These are phyloP conservation scores for Penicillium canariense DNA, from an alignment of 495 filamentous ascomycete genomes.

Conservation along the genomic window DNA sequence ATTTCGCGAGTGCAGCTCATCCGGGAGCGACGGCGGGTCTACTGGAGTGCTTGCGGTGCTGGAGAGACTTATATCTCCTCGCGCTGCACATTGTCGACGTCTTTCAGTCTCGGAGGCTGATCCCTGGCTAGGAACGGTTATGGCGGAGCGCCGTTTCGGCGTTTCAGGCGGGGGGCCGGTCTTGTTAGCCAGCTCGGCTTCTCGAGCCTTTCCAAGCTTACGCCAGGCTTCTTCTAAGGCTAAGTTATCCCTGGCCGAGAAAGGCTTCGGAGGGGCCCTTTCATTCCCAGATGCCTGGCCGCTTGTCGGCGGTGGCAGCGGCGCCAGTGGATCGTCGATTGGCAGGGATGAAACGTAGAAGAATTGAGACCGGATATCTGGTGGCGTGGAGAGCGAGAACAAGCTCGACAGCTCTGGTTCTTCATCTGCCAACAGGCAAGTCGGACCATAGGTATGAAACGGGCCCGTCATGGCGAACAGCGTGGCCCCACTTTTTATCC, in stretches of 20 bases:
- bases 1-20: slow-evolving; percentile 14
- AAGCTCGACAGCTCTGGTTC: slow-evolving; percentile 34
- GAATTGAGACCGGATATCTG: slow-evolving; percentile 65
- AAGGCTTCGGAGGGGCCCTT: slow-evolving; percentile 67
- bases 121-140: slow-evolving; percentile 43
- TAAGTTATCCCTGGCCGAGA: slow-evolving; percentile 70
- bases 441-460: slow-evolving; percentile 55
- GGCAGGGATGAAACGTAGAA: slow-evolving; percentile 76
- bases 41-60: slow-evolving; percentile 27
- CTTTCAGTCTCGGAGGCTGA: neutral
- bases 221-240: slow-evolving; percentile 73
- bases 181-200: slow-evolving; percentile 28
- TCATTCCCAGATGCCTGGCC: slow-evolving; percentile 46
- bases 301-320: slow-evolving; percentile 57
- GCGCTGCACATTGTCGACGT: slow-evolving; percentile 4
- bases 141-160: slow-evolving; percentile 38
- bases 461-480: slow-evolving; percentile 40
- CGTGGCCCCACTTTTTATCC: slow-evolving; percentile 19
- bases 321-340: slow-evolving; percentile 79
- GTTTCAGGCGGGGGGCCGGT: slow-evolving; percentile 31
- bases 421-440: slow-evolving; percentile 47
- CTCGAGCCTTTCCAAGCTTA: slow-evolving; percentile 45
- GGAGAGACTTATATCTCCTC: slow-evolving; percentile 24
- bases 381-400: slow-evolving; percentile 34
- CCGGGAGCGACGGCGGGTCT: slow-evolving; percentile 10